Conservation (phyloP, 495 filamentous ascomycete genomes). For the Penicillium manginii region DNA sequence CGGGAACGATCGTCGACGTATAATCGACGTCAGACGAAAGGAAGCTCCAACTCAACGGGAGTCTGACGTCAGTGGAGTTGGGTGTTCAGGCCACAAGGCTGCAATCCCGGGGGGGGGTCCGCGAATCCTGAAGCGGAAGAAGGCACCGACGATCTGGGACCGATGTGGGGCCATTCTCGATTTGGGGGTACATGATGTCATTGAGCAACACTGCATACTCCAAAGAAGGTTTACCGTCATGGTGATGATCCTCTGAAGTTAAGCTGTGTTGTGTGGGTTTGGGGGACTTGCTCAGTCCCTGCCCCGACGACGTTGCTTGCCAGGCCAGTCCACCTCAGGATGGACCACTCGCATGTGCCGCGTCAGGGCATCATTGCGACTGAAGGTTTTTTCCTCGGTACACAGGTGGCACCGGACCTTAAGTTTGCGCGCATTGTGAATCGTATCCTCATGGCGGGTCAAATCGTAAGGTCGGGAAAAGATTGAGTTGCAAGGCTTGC, state of each 20-base stretch:
- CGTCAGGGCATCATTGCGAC: slow-evolving; percentile 87
- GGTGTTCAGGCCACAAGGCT: slow-evolving; percentile 24
- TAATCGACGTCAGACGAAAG: slow-evolving; percentile 22
- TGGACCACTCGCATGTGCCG: slow-evolving; percentile 91
- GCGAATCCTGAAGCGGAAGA: slow-evolving; percentile 19
- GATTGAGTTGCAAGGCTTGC: slow-evolving; percentile 92
- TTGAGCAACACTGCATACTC: not conserved
- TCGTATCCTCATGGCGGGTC: slow-evolving; percentile 95
- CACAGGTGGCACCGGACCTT: slow-evolving; percentile 95
- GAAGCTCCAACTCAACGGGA: not conserved
- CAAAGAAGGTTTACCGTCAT: slow-evolving; percentile 24
- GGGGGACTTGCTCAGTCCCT: slow-evolving; percentile 34
- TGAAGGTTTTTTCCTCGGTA: slow-evolving; percentile 97
- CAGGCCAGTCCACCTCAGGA: slow-evolving; percentile 79
- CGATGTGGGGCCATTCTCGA: slow-evolving; percentile 12
- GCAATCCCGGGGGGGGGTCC: slow-evolving; percentile 6
- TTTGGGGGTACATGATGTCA: slow-evolving; percentile 24
- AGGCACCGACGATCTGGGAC: slow-evolving; percentile 22
- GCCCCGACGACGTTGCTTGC: slow-evolving; percentile 58
- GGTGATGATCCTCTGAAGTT: slow-evolving; percentile 28
- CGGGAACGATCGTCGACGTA: slow-evolving; percentile 26
- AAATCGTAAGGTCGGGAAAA: slow-evolving; percentile 99
- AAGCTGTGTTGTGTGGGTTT: not conserved
- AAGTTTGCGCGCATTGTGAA: slow-evolving; percentile 91
- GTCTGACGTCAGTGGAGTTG: slow-evolving; percentile 23